Percentiles rank a stretch among this genome's conserved stretches.
phyloP scores from a whole-genome alignment of 371 early-diverging fungal species.

The Cladochytrium tenue region DNA sequence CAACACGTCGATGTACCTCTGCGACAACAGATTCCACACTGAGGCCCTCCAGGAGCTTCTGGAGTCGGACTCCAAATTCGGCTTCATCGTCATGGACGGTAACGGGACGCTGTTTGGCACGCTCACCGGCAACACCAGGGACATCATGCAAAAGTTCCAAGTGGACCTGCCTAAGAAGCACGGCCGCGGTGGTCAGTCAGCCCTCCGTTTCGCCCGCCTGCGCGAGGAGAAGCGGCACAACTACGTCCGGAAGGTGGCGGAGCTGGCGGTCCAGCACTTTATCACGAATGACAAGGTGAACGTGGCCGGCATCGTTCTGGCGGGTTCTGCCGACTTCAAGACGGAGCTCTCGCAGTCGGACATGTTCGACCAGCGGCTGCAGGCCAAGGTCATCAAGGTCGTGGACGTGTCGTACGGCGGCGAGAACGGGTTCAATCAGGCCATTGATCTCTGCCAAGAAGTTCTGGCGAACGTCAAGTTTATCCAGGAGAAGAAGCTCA shows the following conservation, averaged over 20 bases:
- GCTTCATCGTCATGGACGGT: conserved; percentile 99
- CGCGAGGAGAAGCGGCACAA: conserved; percentile 98
- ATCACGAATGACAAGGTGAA: conserved; percentile 89
- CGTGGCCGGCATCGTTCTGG: conserved; percentile 90
- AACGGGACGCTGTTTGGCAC: conserved; percentile 95
- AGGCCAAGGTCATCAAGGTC: conserved; percentile 84
- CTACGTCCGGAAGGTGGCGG: conserved; percentile 98
- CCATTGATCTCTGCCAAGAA: conserved; percentile 93
- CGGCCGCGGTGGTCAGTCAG: conserved; percentile 99
- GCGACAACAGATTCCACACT: conserved; percentile 99
- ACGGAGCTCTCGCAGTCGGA: conserved; percentile 91
- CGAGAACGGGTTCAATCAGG: conserved; percentile 98
- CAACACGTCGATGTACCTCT: conserved; percentile 97
- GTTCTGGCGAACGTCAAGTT: conserved; percentile 94
- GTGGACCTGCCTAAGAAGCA: conserved; percentile 99
- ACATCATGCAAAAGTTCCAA: conserved; percentile 88
- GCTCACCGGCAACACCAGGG: conserved; percentile 92
- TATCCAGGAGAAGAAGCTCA: conserved; percentile 96
- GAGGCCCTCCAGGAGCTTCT: conserved; percentile 89
- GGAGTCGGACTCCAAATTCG: conserved; percentile 95
- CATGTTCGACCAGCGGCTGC: conserved; percentile 89
- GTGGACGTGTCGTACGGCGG: conserved; percentile 95
- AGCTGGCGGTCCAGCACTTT: conserved; percentile 88
- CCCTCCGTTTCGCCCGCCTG: conserved; percentile 97
- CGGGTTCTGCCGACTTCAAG: conserved; percentile 98